Conservation (phyloP, 768 basidiomycete species). For the Amanita brunnescens region DNA sequence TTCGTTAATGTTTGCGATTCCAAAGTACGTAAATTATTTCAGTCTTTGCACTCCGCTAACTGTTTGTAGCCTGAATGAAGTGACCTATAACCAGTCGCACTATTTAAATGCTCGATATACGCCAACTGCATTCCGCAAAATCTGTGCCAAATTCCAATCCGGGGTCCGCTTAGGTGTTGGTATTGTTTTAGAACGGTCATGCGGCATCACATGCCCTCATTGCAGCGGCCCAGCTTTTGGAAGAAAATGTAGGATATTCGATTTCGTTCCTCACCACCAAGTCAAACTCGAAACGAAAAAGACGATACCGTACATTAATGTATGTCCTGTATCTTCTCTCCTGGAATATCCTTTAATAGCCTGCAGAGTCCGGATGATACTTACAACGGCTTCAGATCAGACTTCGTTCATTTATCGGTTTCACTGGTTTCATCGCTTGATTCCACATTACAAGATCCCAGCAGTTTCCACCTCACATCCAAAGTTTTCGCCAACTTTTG, state of each 20-base stretch:
- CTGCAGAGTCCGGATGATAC: slow-evolving; percentile 53
- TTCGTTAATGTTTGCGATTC: slow-evolving; percentile 74
- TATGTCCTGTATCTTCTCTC: slow-evolving; percentile 15
- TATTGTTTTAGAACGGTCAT: slow-evolving; percentile 74
- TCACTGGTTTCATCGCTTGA: slow-evolving; percentile 66
- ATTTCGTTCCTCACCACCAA: slow-evolving; percentile 73
- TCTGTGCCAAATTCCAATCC: slow-evolving; percentile 75
- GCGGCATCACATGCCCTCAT: slow-evolving; percentile 53
- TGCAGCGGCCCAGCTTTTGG: slow-evolving; percentile 60
- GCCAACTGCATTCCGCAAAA: slow-evolving; percentile 43
- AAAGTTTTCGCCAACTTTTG: slow-evolving; percentile 84
- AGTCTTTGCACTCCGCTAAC: background rate
- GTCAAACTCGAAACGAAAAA: slow-evolving; percentile 53
- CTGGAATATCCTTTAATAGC: slow-evolving; percentile 4
- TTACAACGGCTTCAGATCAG: slow-evolving; percentile 81
- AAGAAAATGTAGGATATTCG: slow-evolving; percentile 71
- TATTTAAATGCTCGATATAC: slow-evolving; percentile 10
- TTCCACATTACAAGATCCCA: slow-evolving; percentile 31
- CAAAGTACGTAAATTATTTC: slow-evolving; percentile 51
- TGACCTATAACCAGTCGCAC: slow-evolving; percentile 13
- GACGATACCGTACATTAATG: slow-evolving; percentile 35
- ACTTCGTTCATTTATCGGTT: slow-evolving; percentile 88
- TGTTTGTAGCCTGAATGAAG: slow-evolving; percentile 16
- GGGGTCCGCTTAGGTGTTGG: slow-evolving; percentile 87
- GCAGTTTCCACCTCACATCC: slow-evolving; percentile 80